These are phyloP conservation scores for Suhomyces maxii DNA, from an alignment of 1,139 yeast genomes.

Conservation along the genomic window DNA sequence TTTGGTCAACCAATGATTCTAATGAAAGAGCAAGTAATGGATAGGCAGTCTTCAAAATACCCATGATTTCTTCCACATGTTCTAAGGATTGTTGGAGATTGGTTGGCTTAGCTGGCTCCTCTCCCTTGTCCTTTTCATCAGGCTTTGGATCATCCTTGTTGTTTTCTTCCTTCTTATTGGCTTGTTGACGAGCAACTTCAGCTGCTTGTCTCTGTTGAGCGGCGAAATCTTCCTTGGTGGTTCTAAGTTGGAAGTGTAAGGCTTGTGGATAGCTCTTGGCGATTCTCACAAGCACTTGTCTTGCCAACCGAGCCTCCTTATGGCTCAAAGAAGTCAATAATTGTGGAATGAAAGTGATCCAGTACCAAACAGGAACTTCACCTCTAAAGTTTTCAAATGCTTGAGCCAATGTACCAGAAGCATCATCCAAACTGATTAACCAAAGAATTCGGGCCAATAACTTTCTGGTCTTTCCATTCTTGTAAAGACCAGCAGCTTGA, in stretches of 20 bases:
- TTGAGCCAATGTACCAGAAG: conserved; percentile 73
- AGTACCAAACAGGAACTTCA: conserved; percentile 98
- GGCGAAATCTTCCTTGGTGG: conserved; percentile 91
- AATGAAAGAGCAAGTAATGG: conserved; percentile 89
- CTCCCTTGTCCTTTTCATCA: conserved; percentile 8
- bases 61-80: conserved; percentile 92
- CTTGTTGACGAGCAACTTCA: conserved; percentile 52
- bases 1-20: conserved; percentile 94
- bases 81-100: conserved; percentile 80
- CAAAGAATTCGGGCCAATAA: conserved; percentile 87
- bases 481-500: conserved; percentile 96
- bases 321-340: conserved; percentile 85
- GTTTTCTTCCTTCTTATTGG: conserved; percentile 9
- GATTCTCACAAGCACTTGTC: conserved; percentile 83
- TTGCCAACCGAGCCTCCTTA: conserved; percentile 84
- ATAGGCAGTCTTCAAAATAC: conserved; percentile 91
- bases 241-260: conserved; percentile 89
- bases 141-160: conserved; percentile 7
- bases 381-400: conserved; percentile 94
- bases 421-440: conserved; percentile 90
- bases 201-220: conserved; percentile 80
- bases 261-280: conserved; percentile 98
- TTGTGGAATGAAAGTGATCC: conserved; percentile 97
- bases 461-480: conserved; percentile 87
- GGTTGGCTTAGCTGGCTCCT: conserved; percentile 12